phyloP scores from a whole-genome alignment of 257 asterid genomes.

The Petunia secreta region DNA sequence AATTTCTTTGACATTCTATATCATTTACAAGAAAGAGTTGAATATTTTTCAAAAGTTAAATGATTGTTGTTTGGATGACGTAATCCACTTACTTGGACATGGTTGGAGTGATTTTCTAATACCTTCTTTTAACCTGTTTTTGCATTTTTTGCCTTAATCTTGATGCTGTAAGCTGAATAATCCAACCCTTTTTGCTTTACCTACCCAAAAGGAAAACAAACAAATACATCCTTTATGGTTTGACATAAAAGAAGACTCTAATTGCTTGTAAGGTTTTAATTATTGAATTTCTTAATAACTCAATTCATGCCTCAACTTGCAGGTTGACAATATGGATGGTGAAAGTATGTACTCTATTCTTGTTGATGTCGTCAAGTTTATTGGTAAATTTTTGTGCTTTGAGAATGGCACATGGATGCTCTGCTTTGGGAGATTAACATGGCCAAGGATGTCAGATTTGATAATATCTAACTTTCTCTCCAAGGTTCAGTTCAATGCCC shows the following conservation, averaged over 20 bases:
- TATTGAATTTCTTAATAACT: not conserved
- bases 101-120: not conserved
- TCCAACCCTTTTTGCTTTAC: slow-evolving; percentile 4
- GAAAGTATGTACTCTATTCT: slow-evolving; percentile 70
- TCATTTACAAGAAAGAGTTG: not conserved
- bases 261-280: not conserved
- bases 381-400: slow-evolving; percentile 64
- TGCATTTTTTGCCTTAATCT: slow-evolving; percentile 1
- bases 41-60: not conserved
- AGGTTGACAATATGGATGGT: slow-evolving; percentile 63
- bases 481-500: slow-evolving; percentile 54
- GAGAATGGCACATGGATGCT: slow-evolving; percentile 72
- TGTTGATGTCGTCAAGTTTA: slow-evolving; percentile 55
- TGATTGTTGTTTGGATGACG: not conserved
- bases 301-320: slow-evolving; percentile 32
- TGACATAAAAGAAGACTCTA: slow-evolving; percentile 3
- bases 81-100: slow-evolving; percentile 12
- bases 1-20: not conserved
- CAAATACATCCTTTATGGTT: not conserved
- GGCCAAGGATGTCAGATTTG: slow-evolving; percentile 93
- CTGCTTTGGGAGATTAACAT: slow-evolving; percentile 84
- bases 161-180: not conserved
- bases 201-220: not conserved
- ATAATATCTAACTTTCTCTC: slow-evolving; percentile 84
- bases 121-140: not conserved